Percentiles rank a stretch among this genome's conserved stretches.
Evolutionary conservation across 139 green algal species (phyloP).

Genomic region (Coelastrella sp.): DNA sequence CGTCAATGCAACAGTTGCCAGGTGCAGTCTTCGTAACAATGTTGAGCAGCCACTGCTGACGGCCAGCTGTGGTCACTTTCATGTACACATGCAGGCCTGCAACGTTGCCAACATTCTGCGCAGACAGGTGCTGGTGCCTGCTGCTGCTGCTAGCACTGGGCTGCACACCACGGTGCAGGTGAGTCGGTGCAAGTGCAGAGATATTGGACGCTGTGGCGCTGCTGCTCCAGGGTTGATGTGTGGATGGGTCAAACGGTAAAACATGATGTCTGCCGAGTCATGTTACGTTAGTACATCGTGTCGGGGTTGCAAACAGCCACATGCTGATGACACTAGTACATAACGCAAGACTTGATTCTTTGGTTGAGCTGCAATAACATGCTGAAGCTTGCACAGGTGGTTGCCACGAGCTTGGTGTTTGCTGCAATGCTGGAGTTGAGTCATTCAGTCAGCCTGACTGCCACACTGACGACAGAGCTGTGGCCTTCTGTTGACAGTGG

Average conservation of each 20-base stretch:
- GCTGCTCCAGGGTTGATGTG: no score
- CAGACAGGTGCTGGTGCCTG: slow-evolving; percentile 48
- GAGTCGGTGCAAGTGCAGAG: not conserved
- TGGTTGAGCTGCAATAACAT: not conserved
- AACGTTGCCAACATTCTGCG: slow-evolving; percentile 33
- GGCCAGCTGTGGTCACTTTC: no score
- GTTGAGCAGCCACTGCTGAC: no score
- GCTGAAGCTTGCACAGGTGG: not conserved
- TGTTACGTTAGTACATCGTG: no score
- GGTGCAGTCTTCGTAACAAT: no score
- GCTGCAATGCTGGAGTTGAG: slow-evolving; percentile 50
- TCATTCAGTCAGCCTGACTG: slow-evolving; percentile 45
- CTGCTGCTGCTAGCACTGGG: slow-evolving; percentile 14
- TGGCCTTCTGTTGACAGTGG: slow-evolving; percentile 46
- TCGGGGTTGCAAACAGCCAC: no score
- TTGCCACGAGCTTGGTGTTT: slow-evolving; percentile 46
- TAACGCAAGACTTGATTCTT: no score
- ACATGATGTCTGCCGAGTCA: no score
- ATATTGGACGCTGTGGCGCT: not conserved
- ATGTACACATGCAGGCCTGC: slow-evolving; percentile 24
- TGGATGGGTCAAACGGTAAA: no score
- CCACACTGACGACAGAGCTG: slow-evolving; percentile 42
- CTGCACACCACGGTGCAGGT: slow-evolving; percentile 45
- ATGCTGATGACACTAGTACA: not conserved
- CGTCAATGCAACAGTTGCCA: no score